Base-by-base conservation (phyloP, 345 rosid species). In the Camelina hispida region DNA sequence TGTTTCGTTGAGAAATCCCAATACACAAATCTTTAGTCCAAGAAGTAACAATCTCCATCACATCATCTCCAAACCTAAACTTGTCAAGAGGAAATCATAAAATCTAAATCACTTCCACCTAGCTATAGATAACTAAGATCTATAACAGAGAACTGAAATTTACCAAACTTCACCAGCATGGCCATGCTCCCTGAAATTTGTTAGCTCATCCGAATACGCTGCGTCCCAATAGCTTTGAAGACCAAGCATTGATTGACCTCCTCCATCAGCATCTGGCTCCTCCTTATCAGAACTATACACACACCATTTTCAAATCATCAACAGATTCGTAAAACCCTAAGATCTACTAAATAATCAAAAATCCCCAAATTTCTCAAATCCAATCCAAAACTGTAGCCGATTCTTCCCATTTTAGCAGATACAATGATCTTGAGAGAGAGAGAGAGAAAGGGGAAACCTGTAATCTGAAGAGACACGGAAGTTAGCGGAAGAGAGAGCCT, bases 101-200 rank as follows among this genome's bases (percentile, higher is more conserved):
- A 74, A 35, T 2, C 46, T 11, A 58, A 73, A 6, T 1, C 4
- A 25, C 50, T 44, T 44, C 50, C 50, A 44, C 17, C 51, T 46
- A 46, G 42, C 4, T 37, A 37, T 37, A 5, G 37, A 65, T 25
- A 50, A 17, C 16, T 1, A 43, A 10, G 48, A 43, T 43, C 66
- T 20, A 57, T 3, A 44, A 8, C 8, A 23, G 66, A 66, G 58
- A 74, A 66, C 66, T 54, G 11, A 47, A 48, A 59, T 0, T 16
- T 75, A 95, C 99, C 99, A 95, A 78, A 92, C 89, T 92, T 95
- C 99, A 57, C 99, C 99, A 12, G 83, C 69, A 71, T 87, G 98
- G 53, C 98, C 98, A 79, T 91, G 98, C 80, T 90, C 97, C 68
- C 83, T 85, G 71, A 91, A 94, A 71, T 90, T 94, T 4, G 91